phyloP scores from a whole-genome alignment of 140 eudicot species.

The Cichorium intybus region DNA sequence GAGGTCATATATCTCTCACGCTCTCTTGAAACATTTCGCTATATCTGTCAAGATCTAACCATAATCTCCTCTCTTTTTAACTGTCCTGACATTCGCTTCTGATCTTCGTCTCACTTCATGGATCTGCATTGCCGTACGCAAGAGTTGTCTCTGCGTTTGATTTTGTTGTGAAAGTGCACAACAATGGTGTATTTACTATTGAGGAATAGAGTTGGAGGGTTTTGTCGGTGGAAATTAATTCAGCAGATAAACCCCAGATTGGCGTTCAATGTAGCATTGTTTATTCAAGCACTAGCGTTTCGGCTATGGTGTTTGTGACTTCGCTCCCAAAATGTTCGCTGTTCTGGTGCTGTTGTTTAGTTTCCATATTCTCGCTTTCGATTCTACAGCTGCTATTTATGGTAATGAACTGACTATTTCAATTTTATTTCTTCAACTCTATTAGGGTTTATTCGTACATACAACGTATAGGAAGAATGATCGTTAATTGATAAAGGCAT shows the following conservation, averaged over 20 bases:
- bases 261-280: background rate
- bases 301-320: constrained; percentile 40
- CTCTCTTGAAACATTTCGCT: background rate
- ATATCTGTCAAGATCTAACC: background rate
- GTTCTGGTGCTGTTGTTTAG: constrained; percentile 32
- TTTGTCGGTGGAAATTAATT: constrained; percentile 23
- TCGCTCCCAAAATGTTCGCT: constrained; percentile 44
- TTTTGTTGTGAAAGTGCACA: background rate
- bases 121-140: constrained; percentile 36
- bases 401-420: constrained; percentile 22
- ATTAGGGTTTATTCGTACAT: constrained; percentile 13
- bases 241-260: constrained; percentile 39
- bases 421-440: background rate
- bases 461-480: background rate
- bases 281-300: background rate
- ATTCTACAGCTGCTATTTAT: constrained; percentile 36
- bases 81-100: background rate
- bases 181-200: constrained; percentile 18
- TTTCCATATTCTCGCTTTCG: constrained; percentile 39
- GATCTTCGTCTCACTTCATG: constrained; percentile 16
- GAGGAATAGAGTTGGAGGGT: constrained; percentile 2
- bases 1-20: background rate
- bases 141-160: constrained; percentile 3
- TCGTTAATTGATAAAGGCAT: background rate
- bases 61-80: background rate